A percentile compares a stretch with the other conserved stretches of the same genome.
phyloP scores from a whole-genome alignment of 345 rosid genomes.

The Bruguiera gymnorhiza region DNA sequence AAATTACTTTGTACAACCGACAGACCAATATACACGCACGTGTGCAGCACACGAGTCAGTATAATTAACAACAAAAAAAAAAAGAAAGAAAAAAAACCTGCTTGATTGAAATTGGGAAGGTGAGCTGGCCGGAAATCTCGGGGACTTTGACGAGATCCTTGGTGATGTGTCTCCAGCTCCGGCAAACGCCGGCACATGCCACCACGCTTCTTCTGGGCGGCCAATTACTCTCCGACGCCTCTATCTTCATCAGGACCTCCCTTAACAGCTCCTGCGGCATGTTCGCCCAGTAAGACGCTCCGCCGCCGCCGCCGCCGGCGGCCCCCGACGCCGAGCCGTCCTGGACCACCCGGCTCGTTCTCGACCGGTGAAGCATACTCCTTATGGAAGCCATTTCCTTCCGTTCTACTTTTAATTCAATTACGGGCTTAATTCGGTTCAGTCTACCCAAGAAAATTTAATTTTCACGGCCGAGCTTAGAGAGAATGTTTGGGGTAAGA shows the following conservation, averaged over 20 bases:
- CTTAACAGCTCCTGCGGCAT: conserved; percentile 33
- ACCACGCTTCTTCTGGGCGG: conserved; percentile 33
- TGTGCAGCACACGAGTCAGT: no score
- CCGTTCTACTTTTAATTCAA: background rate
- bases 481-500: no score
- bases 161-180: conserved; percentile 29
- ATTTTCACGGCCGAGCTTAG: no score
- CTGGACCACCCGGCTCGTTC: conserved; percentile 25
- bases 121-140: conserved; percentile 27
- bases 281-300: conserved; percentile 21
- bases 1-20: no score
- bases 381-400: conserved; percentile 36
- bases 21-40: no score
- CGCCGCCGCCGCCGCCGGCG: background rate
- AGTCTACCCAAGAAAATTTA: no score
- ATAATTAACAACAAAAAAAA: background rate
- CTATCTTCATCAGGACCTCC: conserved; percentile 27
- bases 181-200: conserved; percentile 35
- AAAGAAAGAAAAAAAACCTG: conserved; percentile 9
- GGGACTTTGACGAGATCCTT: conserved; percentile 31
- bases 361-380: conserved; percentile 34
- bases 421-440: background rate
- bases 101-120: conserved; percentile 33
- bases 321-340: conserved; percentile 14
- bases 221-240: conserved; percentile 32